A percentile compares a stretch with the other conserved stretches of the same genome.
Conservation (phyloP, 2,329 filamentous ascomycete species). For the Fragosphaeria purpurea region DNA sequence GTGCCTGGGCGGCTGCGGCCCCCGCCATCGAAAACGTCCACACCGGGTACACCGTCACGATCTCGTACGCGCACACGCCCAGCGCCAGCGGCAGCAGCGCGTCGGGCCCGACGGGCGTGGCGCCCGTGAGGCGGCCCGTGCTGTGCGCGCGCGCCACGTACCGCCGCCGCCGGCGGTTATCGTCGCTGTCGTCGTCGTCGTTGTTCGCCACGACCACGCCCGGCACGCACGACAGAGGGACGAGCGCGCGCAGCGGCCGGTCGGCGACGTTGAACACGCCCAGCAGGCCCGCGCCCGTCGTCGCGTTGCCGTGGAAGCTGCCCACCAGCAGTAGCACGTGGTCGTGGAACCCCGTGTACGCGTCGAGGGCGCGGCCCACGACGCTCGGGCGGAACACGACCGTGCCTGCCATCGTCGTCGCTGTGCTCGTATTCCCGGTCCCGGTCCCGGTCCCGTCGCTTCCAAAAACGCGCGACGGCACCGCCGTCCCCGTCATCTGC, state of each 20-base stretch:
- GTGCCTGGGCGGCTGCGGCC: slow-evolving; percentile 15
- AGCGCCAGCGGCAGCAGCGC: slow-evolving; percentile 52
- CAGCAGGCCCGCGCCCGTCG: slow-evolving; percentile 60
- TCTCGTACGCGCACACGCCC: slow-evolving; percentile 61
- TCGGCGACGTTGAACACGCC: slow-evolving; percentile 75
- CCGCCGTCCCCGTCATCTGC: slow-evolving; percentile 70
- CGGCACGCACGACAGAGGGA: slow-evolving; percentile 63
- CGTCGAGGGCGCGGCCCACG: slow-evolving; percentile 60
- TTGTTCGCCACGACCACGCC: slow-evolving; percentile 43
- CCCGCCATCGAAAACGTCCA: slow-evolving; percentile 37
- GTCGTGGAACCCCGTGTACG: slow-evolving; percentile 69
- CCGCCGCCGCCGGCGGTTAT: slow-evolving; percentile 19
- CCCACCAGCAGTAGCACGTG: slow-evolving; percentile 64
- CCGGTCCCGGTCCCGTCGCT: too few relatives aligned
- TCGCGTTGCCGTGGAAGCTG: slow-evolving; percentile 56
- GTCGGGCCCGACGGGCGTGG: slow-evolving; percentile 32
- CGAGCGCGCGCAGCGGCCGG: slow-evolving; percentile 53
- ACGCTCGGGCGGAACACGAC: slow-evolving; percentile 72
- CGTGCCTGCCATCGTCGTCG: slow-evolving; percentile 60
- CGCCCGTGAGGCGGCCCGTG: slow-evolving; percentile 50
- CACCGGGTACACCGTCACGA: slow-evolving; percentile 65
- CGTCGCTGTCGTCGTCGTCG: neutral
- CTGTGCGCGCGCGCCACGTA: slow-evolving; percentile 69
- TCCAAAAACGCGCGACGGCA: slow-evolving; percentile 41
- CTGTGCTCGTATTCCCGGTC: slow-evolving; percentile 40